A percentile compares a stretch with the other conserved stretches of the same genome.
These are phyloP conservation scores for Panus rudis DNA, from an alignment of 768 basidiomycete species.

Conservation along the genomic window DNA sequence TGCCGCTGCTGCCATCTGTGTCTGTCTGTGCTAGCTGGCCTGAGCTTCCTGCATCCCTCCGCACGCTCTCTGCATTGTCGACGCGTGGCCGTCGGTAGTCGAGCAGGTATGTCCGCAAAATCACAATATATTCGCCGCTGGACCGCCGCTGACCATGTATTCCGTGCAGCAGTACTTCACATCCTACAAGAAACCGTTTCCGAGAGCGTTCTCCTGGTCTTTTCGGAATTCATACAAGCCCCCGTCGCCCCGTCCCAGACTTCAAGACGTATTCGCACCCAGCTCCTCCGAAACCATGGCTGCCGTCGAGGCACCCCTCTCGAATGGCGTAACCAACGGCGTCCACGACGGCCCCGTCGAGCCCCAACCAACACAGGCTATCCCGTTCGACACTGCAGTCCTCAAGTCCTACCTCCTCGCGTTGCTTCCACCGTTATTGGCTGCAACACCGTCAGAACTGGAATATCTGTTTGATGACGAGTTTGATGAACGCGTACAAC, in stretches of 20 bases:
- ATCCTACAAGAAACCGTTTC: conserved; percentile 9
- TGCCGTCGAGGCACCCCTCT: conserved; percentile 9
- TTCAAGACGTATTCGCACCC: background rate
- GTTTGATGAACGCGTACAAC: conserved; percentile 67
- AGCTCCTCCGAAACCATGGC: conserved; percentile 10
- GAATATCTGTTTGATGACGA: conserved; percentile 61
- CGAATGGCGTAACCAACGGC: conserved; percentile 13
- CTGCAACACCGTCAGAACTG: conserved; percentile 58
- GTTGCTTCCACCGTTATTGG: conserved; percentile 77
- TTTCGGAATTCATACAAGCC: too few relatives aligned
- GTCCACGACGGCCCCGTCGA: conserved; percentile 26
- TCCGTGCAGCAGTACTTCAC: conserved; percentile 11
- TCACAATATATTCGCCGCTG: too few relatives aligned
- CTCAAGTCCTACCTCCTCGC: conserved; percentile 67
- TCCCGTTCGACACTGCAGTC: conserved; percentile 58
- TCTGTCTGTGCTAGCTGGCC: too few relatives aligned
- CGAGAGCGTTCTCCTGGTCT: conserved; percentile 11
- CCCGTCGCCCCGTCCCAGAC: background rate
- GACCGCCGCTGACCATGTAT: conserved; percentile 7
- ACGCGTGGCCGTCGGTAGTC: too few relatives aligned
- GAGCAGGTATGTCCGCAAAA: too few relatives aligned
- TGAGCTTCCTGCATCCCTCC: too few relatives aligned
- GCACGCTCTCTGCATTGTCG: too few relatives aligned
- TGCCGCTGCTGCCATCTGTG: too few relatives aligned
- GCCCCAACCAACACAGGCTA: too few relatives aligned